phyloP scores from a whole-genome alignment of 2,329 filamentous ascomycete species.

The Phyllosticta citrichinensis region DNA sequence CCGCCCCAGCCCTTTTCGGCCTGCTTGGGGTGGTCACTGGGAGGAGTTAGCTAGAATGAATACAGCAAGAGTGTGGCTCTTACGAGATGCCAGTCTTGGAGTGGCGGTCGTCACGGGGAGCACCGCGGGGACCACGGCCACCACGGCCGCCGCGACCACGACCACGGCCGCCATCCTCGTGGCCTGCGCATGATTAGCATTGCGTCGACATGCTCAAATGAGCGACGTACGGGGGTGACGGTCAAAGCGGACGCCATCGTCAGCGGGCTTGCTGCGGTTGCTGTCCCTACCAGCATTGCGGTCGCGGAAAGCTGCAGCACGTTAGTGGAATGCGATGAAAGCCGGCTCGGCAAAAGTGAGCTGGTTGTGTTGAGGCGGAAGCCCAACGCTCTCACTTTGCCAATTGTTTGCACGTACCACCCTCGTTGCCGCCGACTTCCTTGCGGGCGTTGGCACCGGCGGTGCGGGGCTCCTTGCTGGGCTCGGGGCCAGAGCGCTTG shows the following conservation, averaged over 20 bases:
- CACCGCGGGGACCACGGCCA: constrained; percentile 30
- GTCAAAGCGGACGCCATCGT: constrained; percentile 51
- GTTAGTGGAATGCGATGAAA: constrained; percentile 1
- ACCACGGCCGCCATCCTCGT: constrained; percentile 35
- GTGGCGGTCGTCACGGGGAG: constrained; percentile 52
- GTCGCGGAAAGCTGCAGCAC: constrained; percentile 70
- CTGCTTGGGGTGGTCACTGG: constrained; percentile 74
- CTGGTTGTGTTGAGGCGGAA: background rate
- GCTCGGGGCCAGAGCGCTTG: constrained; percentile 76
- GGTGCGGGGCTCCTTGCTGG: constrained; percentile 31
- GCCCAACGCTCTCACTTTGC: background rate
- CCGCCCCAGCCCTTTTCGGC: constrained; percentile 83
- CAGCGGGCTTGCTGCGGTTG: constrained; percentile 73
- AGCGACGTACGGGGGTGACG: constrained; percentile 20
- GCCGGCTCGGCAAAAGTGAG: background rate
- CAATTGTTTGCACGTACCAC: constrained; percentile 53
- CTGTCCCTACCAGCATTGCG: constrained; percentile 67
- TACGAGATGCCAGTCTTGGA: constrained; percentile 52
- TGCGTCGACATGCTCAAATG: background rate
- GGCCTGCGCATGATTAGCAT: constrained; percentile 11
- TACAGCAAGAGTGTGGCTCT: constrained; percentile 17
- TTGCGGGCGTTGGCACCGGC: constrained; percentile 32
- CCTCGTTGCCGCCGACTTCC: constrained; percentile 66
- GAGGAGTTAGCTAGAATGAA: background rate
- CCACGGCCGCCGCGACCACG: constrained; percentile 40